A percentile compares a stretch with the other conserved stretches of the same genome.
Evolutionary conservation across 1,284 basidiomycete genomes (phyloP).

Genomic region (Ganoderma sinense): DNA sequence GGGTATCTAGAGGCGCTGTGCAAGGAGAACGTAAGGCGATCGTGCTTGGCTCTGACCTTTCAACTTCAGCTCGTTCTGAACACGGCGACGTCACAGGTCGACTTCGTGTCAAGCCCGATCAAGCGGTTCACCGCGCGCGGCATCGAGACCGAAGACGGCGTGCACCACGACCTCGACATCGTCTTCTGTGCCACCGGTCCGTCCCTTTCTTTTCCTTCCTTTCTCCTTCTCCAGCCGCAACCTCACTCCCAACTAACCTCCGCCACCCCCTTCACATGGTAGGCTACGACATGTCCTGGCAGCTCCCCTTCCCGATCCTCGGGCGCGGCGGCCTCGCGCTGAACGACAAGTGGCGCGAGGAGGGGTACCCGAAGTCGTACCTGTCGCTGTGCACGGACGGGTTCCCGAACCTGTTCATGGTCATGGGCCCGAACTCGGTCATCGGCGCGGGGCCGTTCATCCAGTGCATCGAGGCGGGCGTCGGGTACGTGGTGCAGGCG

Average conservation of each 20-base stretch:
- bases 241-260: not conserved
- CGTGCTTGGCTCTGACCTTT: no score
- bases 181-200: conserved; percentile 48
- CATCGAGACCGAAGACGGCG: conserved; percentile 62
- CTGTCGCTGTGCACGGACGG: conserved; percentile 61
- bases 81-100: conserved; percentile 44
- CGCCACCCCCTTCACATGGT: not conserved
- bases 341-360: conserved; percentile 49
- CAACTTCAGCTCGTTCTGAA: not conserved
- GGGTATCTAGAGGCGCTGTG: conserved; percentile 71
- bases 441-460: conserved; percentile 61
- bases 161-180: conserved; percentile 60
- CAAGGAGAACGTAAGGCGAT: conserved; percentile 56
- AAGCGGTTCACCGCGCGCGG: conserved; percentile 58
- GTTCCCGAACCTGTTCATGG: conserved; percentile 69
- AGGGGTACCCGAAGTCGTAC: conserved; percentile 62
- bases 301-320: conserved; percentile 58
- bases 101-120: conserved; percentile 61
- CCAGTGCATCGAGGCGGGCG: conserved; percentile 59
- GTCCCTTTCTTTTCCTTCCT: conserved; percentile 3
- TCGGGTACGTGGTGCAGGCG: conserved; percentile 60
- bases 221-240: no score
- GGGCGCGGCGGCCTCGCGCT: conserved; percentile 57
- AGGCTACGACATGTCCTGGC: conserved; percentile 63
- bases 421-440: conserved; percentile 62